Evolutionary conservation across 2,329 filamentous ascomycete species (phyloP).

Genomic region (Metarhizium humberi): DNA sequence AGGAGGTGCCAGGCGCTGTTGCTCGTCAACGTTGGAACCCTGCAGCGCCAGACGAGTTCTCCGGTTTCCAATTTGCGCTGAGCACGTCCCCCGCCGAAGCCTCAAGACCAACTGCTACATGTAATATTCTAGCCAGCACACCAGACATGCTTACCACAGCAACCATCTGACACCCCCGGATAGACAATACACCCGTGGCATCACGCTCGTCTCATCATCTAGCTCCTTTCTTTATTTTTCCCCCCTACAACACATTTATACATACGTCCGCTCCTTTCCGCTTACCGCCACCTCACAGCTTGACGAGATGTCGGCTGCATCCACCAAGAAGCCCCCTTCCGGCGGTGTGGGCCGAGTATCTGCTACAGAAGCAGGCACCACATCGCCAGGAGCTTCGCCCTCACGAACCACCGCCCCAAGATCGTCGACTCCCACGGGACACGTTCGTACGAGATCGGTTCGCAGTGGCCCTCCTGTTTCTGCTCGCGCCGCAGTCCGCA

Average conservation of each 20-base stretch:
- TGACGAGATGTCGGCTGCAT: conserved; percentile 38
- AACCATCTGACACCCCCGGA: not conserved
- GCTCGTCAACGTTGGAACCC: too few species aligned
- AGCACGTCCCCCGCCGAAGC: not conserved
- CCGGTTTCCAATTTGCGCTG: not conserved
- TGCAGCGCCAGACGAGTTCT: not conserved
- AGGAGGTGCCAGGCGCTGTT: not conserved
- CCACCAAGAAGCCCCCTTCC: conserved; percentile 46
- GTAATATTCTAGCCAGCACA: not conserved
- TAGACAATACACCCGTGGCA: not conserved
- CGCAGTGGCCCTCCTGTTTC: conserved; percentile 60
- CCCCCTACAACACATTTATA: not conserved
- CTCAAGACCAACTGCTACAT: too few species aligned
- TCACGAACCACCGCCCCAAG: conserved; percentile 27
- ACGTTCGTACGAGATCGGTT: conserved; percentile 53
- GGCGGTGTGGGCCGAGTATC: conserved; percentile 37
- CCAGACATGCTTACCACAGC: not conserved
- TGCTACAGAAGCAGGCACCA: conserved; percentile 26
- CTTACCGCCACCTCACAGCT: not conserved
- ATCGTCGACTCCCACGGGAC: conserved; percentile 33
- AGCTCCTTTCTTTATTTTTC: not conserved
- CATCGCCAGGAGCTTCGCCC: conserved; percentile 25
- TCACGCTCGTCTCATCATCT: not conserved
- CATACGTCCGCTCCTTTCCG: not conserved
- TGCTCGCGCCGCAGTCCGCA: conserved; percentile 60